Conservation (phyloP, 805 yeast species). For the Sugiyamaella lignohabitans region DNA sequence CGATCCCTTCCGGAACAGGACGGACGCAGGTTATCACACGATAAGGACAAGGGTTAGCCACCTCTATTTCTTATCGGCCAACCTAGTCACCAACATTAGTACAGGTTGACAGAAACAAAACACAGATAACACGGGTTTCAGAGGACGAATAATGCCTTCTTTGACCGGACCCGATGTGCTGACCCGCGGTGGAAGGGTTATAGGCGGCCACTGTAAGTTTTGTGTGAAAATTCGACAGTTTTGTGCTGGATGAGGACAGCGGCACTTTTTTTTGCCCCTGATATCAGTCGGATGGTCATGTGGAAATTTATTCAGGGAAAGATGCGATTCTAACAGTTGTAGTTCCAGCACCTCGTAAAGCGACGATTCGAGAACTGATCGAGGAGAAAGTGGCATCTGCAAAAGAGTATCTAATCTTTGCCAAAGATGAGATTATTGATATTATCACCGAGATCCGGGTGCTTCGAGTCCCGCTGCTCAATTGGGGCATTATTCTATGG, state of each 20-base stretch:
- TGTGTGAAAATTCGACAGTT: no score
- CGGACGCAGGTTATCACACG: neutral
- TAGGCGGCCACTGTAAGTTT: neutral
- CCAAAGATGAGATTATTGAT: slow-evolving; percentile 18
- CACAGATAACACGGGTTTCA: no score
- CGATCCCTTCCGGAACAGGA: no score
- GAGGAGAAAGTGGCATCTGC: neutral
- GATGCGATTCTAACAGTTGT: no score
- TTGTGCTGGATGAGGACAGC: no score
- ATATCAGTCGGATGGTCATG: no score
- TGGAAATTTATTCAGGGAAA: no score
- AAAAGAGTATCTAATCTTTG: neutral
- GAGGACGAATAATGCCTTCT: slow-evolving; percentile 1
- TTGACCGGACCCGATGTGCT: neutral
- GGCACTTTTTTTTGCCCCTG: no score
- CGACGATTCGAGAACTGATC: neutral
- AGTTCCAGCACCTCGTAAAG: neutral
- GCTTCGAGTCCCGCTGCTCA: slow-evolving; percentile 29
- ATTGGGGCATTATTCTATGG: slow-evolving; percentile 30
- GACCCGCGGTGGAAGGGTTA: neutral
- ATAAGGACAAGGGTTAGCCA: neutral
- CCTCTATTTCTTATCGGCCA: neutral
- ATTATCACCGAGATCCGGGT: slow-evolving; percentile 24
- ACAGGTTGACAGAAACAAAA: no score
- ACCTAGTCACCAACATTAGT: no score